Conservation (phyloP, 371 early-diverging fungal species). For the Basidiobolus meristosporus region DNA sequence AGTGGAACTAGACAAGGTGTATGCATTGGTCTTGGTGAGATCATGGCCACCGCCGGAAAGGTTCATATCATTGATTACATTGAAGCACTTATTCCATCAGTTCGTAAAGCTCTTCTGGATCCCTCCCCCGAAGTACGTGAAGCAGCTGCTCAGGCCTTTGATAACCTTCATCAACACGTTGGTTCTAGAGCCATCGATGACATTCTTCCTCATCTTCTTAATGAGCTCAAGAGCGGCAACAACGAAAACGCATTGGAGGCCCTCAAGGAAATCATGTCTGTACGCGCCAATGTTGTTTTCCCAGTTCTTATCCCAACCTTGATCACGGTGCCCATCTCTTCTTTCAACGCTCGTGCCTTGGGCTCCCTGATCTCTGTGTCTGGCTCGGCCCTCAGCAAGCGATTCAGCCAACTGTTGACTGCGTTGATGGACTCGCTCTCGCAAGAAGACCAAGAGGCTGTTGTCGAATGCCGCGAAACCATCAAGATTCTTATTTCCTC, state of each 20-base stretch:
- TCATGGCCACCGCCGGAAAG: conserved; percentile 71
- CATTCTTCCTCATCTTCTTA: conserved; percentile 72
- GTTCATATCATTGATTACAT: conserved; percentile 68
- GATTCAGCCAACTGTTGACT: conserved; percentile 55
- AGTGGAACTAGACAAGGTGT: conserved; percentile 70
- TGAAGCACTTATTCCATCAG: conserved; percentile 53
- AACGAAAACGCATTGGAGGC: conserved; percentile 72
- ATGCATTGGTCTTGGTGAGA: conserved; percentile 80
- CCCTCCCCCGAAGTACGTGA: conserved; percentile 68
- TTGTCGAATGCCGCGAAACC: conserved; percentile 42
- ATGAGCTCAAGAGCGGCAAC: conserved; percentile 48
- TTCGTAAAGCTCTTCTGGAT: conserved; percentile 65
- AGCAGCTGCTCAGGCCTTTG: conserved; percentile 89
- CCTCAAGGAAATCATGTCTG: conserved; percentile 89
- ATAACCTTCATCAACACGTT: conserved; percentile 71
- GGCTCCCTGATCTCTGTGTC: conserved; percentile 82
- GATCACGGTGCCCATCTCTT: conserved; percentile 66
- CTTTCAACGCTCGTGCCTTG: conserved; percentile 82
- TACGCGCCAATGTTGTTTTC: conserved; percentile 86
- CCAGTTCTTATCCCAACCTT: conserved; percentile 89
- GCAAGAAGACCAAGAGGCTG: conserved; percentile 44
- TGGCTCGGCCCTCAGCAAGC: conserved; percentile 63
- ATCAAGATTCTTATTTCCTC: conserved; percentile 39
- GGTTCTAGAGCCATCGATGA: conserved; percentile 84
- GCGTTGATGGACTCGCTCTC: conserved; percentile 56